Evolutionary conservation across 2,329 filamentous ascomycete species (phyloP).

Genomic region (Trichoderma gracile): DNA sequence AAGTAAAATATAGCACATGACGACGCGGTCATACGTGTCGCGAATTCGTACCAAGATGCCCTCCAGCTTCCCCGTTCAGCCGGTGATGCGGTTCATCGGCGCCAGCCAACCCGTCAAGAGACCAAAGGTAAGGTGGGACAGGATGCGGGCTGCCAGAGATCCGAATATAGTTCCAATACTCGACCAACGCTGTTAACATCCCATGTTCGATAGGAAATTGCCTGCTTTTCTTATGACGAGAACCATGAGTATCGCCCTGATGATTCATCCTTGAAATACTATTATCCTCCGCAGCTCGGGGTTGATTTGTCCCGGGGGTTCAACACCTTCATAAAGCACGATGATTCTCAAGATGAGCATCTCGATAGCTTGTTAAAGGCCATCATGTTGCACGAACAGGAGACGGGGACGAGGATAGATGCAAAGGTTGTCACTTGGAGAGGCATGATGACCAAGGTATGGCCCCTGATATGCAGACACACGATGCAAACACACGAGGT

Average conservation of each 20-base stretch:
- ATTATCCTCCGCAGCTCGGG: slow-evolving; percentile 73
- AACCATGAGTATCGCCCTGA: slow-evolving; percentile 75
- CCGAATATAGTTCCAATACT: neutral
- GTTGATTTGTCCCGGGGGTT: slow-evolving; percentile 79
- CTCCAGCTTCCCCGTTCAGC: slow-evolving; percentile 64
- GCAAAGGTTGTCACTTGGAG: slow-evolving; percentile 89
- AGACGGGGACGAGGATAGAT: slow-evolving; percentile 65
- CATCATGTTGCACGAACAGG: slow-evolving; percentile 70
- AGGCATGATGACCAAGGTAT: slow-evolving; percentile 97
- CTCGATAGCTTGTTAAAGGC: slow-evolving; percentile 79
- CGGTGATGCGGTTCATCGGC: slow-evolving; percentile 67
- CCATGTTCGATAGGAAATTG: slow-evolving; percentile 66
- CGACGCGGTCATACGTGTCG: neutral
- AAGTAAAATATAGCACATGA: neutral
- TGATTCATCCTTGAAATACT: slow-evolving; percentile 80
- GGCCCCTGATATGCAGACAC: neutral
- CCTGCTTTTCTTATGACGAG: slow-evolving; percentile 90
- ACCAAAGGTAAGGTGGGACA: slow-evolving; percentile 58
- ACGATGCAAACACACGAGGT: neutral
- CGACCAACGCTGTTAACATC: neutral
- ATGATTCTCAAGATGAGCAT: slow-evolving; percentile 83
- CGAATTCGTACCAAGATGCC: slow-evolving; percentile 31
- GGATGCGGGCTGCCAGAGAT: neutral
- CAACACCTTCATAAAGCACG: slow-evolving; percentile 77
- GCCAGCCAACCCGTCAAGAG: slow-evolving; percentile 70